These are phyloP conservation scores for Suillus fuscotomentosus DNA, from an alignment of 768 basidiomycete species.

Conservation along the genomic window DNA sequence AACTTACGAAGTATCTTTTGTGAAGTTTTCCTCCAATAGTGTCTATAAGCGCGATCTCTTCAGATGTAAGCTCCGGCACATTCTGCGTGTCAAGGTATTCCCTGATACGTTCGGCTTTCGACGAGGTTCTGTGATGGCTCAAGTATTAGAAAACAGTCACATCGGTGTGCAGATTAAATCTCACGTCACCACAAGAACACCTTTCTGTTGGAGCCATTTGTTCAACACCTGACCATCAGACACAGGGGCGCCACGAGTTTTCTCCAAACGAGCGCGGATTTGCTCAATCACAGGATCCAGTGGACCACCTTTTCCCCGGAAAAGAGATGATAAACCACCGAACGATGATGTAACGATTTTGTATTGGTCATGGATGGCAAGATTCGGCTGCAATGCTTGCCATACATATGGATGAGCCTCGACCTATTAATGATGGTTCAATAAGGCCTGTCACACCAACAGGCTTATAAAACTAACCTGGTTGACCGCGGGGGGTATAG, in stretches of 20 bases:
- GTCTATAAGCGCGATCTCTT: conserved; percentile 26
- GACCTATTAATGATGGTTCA: conserved; percentile 28
- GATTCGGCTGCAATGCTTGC: conserved; percentile 36
- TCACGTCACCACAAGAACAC: conserved; percentile 31
- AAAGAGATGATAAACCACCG: conserved; percentile 39
- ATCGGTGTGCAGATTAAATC: not conserved
- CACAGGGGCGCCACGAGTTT: conserved; percentile 22
- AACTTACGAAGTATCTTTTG: conserved; percentile 27
- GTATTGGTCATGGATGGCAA: conserved; percentile 33
- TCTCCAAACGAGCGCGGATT: conserved; percentile 30
- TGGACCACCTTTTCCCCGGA: conserved; percentile 35
- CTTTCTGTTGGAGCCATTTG: conserved; percentile 30
- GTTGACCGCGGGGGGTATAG: conserved; percentile 49
- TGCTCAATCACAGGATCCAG: conserved; percentile 36
- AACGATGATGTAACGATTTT: conserved; percentile 41
- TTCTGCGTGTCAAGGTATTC: conserved; percentile 32
- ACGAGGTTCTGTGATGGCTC: conserved; percentile 27
- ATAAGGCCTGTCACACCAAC: not conserved
- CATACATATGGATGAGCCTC: conserved; percentile 56
- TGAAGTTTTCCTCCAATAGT: conserved; percentile 21
- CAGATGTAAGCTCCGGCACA: conserved; percentile 25
- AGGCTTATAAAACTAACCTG: conserved; percentile 35
- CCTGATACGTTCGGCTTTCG: conserved; percentile 29
- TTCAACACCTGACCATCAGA: conserved; percentile 28
- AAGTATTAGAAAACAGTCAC: not conserved